These are phyloP conservation scores for Rhododendron kiyosumense DNA, from an alignment of 148 eudicot genomes.

Conservation along the genomic window DNA sequence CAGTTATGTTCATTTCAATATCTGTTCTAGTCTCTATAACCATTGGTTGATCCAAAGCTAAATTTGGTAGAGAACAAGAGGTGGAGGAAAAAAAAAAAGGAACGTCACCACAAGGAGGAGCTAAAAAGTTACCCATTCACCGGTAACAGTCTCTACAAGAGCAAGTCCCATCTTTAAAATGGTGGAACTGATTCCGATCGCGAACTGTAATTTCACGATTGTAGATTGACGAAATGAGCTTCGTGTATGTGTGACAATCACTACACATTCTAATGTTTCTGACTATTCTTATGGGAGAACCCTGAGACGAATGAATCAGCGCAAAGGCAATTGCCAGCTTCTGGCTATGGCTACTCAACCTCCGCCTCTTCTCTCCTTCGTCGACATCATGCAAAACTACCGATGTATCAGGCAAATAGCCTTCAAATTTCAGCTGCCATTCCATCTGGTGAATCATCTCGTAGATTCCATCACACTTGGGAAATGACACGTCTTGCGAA, in stretches of 20 bases:
- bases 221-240: slow-evolving; percentile 40
- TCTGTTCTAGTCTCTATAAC: neutral
- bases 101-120: neutral
- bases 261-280: slow-evolving; percentile 56
- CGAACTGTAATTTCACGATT: slow-evolving; percentile 34
- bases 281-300: slow-evolving; percentile 34
- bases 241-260: slow-evolving; percentile 51
- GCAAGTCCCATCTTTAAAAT: slow-evolving; percentile 32
- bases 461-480: slow-evolving; percentile 31
- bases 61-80: neutral
- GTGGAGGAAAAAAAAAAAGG: too few species aligned
- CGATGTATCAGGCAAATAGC: slow-evolving; percentile 41
- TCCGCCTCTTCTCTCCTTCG: slow-evolving; percentile 39
- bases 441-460: slow-evolving; percentile 56
- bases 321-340: slow-evolving; percentile 54
- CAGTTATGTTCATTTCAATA: neutral
- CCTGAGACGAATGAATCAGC: slow-evolving; percentile 33
- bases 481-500: slow-evolving; percentile 38
- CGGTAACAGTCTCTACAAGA: slow-evolving; percentile 22
- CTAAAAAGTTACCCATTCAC: slow-evolving; percentile 17
- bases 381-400: slow-evolving; percentile 33
- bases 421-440: slow-evolving; percentile 53
- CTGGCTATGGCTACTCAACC: slow-evolving; percentile 45
- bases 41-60: neutral
- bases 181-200: slow-evolving; percentile 56